Evolutionary conservation across 345 rosid genomes (phyloP).

Genomic region (Heritiera fomes): DNA sequence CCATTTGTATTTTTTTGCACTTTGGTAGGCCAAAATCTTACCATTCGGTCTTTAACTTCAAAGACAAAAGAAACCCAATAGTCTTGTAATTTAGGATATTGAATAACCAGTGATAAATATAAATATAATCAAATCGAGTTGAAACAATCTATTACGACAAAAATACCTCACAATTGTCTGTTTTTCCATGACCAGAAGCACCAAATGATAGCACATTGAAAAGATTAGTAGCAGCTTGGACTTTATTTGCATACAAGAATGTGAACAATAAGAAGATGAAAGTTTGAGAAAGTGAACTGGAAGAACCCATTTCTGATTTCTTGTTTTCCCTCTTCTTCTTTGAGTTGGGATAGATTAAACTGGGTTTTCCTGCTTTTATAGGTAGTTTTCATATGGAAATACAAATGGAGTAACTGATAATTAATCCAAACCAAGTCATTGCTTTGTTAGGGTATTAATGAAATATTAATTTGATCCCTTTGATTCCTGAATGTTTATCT

Average conservation of each 20-base stretch:
- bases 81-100: no score
- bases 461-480: no score
- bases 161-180: conserved; percentile 23
- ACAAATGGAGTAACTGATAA: no score
- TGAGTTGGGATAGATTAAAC: background rate
- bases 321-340: background rate
- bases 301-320: conserved; percentile 3
- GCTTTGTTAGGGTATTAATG: no score
- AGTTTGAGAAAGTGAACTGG: background rate
- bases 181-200: conserved; percentile 25
- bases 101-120: no score
- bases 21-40: no score
- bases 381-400: background rate
- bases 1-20: no score
- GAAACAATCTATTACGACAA: background rate
- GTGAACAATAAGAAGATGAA: background rate
- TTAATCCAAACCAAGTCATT: background rate
- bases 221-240: background rate
- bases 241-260: background rate
- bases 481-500: no score
- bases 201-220: conserved; percentile 25
- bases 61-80: no score
- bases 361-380: background rate
- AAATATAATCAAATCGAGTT: background rate
- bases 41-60: no score